phyloP scores from a whole-genome alignment of 2,329 filamentous ascomycete genomes.

The Talaromyces sp. region DNA sequence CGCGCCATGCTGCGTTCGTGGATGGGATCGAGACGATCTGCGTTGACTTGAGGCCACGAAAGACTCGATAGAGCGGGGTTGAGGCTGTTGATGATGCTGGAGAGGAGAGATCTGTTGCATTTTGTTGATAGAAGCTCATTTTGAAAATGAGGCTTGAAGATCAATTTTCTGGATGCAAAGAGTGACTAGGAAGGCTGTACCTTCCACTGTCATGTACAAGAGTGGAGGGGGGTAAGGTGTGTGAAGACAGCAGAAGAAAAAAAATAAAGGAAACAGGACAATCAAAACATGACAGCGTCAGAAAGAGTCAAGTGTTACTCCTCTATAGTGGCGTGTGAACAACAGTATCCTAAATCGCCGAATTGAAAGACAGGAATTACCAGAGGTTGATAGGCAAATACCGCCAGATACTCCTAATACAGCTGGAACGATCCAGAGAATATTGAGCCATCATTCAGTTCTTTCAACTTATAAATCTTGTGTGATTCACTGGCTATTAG shows the following conservation, averaged over 20 bases:
- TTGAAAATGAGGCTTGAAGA: background rate
- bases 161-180: background rate
- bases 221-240: too few species aligned
- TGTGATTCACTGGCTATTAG: conserved; percentile 18
- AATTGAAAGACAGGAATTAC: background rate
- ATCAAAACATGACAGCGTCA: background rate
- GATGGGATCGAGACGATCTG: conserved; percentile 4
- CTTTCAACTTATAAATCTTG: background rate
- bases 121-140: background rate
- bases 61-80: conserved; percentile 16
- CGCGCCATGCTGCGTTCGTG: conserved; percentile 11
- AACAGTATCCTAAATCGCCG: background rate
- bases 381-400: too few species aligned
- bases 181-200: too few species aligned
- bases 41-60: conserved; percentile 17
- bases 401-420: background rate
- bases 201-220: background rate
- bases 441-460: background rate
- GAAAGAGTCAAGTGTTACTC: background rate
- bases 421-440: background rate
- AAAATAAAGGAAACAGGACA: background rate
- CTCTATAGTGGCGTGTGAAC: background rate
- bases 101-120: background rate
- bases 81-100: conserved; percentile 8
- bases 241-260: background rate